These are phyloP conservation scores for Phyllosticta capitalensis DNA, from an alignment of 2,329 filamentous ascomycete genomes.

Conservation along the genomic window DNA sequence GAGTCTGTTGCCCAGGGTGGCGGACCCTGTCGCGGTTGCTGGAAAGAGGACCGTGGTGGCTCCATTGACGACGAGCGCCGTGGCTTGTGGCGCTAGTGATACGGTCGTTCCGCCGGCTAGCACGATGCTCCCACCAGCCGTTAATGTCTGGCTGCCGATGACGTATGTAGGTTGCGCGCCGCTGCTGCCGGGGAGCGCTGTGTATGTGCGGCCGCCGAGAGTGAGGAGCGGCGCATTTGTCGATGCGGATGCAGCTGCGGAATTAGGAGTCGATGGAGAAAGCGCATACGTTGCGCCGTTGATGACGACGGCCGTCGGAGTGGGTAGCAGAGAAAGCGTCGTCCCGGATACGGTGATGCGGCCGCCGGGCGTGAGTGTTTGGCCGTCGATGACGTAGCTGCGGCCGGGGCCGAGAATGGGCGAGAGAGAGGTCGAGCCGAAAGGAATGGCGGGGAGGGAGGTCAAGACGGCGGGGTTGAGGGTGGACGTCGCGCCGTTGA, in stretches of 20 bases:
- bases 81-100: conserved; percentile 17
- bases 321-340: conserved; percentile 23
- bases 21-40: conserved; percentile 11
- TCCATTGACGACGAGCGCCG: conserved; percentile 9
- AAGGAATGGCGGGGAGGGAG: conserved; percentile 21
- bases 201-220: conserved; percentile 21
- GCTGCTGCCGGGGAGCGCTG: conserved; percentile 21
- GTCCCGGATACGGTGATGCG: conserved; percentile 25
- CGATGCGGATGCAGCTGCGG: conserved; percentile 20
- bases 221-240: conserved; percentile 22
- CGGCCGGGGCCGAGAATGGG: conserved; percentile 2
- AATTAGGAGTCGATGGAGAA: conserved; percentile 3
- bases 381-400: conserved; percentile 29
- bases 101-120: conserved; percentile 19
- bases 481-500: conserved; percentile 22
- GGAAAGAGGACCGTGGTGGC: conserved; percentile 10
- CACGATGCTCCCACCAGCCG: conserved; percentile 27
- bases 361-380: conserved; percentile 29
- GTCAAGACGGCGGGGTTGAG: conserved; percentile 12
- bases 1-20: not conserved
- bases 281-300: conserved; percentile 21
- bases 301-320: conserved; percentile 23
- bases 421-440: conserved; percentile 22
- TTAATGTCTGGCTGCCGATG: conserved; percentile 29
- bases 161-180: conserved; percentile 17